Evolutionary conservation across 2,329 filamentous ascomycete species (phyloP).

Genomic region (Phyllosticta capitalensis): DNA sequence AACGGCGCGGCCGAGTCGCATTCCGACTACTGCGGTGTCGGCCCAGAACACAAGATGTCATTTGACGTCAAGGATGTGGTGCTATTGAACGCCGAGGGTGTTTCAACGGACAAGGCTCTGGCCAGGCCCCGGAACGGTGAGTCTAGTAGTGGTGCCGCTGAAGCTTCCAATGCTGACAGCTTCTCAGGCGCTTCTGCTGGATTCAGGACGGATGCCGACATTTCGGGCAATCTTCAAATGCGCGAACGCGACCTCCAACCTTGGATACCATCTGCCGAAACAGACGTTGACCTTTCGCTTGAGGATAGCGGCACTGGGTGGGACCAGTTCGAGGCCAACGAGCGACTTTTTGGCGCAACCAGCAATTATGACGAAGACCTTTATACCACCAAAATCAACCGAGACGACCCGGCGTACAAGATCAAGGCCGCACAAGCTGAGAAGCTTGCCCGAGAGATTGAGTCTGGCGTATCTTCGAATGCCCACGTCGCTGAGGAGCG

Average conservation of each 20-base stretch:
- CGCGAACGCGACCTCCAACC: constrained; percentile 69
- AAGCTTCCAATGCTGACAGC: background rate
- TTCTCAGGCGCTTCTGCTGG: constrained; percentile 51
- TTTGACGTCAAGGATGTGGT: constrained; percentile 53
- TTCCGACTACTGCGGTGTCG: constrained; percentile 37
- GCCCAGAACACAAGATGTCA: constrained; percentile 44
- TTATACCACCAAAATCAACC: constrained; percentile 88
- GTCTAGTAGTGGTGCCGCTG: constrained; percentile 11
- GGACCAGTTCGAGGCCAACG: constrained; percentile 93
- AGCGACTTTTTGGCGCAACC: constrained; percentile 74
- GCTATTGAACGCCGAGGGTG: constrained; percentile 46
- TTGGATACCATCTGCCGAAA: constrained; percentile 63
- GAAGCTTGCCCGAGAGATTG: constrained; percentile 80
- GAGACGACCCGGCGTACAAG: constrained; percentile 69
- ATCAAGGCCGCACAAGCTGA: constrained; percentile 74
- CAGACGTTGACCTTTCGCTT: constrained; percentile 58
- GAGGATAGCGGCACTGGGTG: constrained; percentile 53
- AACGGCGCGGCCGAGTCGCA: constrained; percentile 36
- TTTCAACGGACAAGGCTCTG: constrained; percentile 42
- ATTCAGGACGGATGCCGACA: constrained; percentile 83
- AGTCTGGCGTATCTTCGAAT: constrained; percentile 62
- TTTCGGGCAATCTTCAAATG: constrained; percentile 62
- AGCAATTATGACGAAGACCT: constrained; percentile 90
- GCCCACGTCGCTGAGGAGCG: constrained; percentile 86
- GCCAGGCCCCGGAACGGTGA: constrained; percentile 50